A percentile compares a stretch with the other conserved stretches of the same genome.
These are phyloP conservation scores for Adansonia grandidieri DNA, from an alignment of 441 rosid genomes.

Conservation along the genomic window DNA sequence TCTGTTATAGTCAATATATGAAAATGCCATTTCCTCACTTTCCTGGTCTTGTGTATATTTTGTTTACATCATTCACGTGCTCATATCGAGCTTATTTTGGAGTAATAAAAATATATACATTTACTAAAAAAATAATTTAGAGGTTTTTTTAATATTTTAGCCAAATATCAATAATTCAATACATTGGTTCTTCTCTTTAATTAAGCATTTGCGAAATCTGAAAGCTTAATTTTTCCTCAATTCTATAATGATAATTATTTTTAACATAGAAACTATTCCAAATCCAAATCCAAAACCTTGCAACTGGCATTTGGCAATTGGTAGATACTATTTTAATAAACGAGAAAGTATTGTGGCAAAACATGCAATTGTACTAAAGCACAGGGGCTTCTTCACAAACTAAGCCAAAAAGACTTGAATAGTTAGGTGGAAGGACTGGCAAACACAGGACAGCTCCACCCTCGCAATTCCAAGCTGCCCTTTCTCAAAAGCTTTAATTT, in stretches of 20 bases:
- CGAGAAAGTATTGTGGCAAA: neutral
- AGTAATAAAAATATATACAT: too few relatives aligned
- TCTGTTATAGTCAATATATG: neutral
- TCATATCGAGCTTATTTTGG: neutral
- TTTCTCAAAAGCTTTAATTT: slow-evolving; percentile 6
- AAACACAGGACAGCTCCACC: neutral
- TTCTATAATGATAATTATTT: too few relatives aligned
- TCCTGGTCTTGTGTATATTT: neutral
- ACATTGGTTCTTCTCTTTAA: too few relatives aligned
- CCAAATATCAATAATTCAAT: too few relatives aligned
- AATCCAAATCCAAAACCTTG: too few relatives aligned
- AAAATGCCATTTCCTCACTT: neutral
- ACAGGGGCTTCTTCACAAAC: too few relatives aligned
- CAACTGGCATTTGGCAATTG: too few relatives aligned
- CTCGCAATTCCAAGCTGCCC: neutral
- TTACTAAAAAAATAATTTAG: neutral
- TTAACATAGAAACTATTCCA: too few relatives aligned
- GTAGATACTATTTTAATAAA: too few relatives aligned
- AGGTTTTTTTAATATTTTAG: too few relatives aligned
- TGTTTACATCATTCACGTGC: neutral
- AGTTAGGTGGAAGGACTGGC: neutral
- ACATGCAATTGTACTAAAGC: neutral
- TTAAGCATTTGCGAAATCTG: too few relatives aligned
- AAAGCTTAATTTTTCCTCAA: too few relatives aligned
- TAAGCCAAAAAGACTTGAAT: neutral